phyloP scores from a whole-genome alignment of 2,329 filamentous ascomycete species.

The Bisporella sp. region DNA sequence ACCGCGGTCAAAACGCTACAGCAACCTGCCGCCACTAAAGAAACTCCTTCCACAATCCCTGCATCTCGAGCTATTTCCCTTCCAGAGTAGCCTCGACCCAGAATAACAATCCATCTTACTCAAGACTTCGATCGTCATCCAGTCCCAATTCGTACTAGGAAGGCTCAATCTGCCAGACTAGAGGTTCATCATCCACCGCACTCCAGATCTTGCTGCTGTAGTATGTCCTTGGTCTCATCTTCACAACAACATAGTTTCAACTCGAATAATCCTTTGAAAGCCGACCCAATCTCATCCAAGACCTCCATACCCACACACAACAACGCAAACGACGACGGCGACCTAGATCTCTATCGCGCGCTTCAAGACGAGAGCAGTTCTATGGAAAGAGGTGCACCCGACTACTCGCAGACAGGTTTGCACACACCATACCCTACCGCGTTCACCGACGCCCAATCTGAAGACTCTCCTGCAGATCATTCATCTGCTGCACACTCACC shows the following conservation, averaged over 20 bases:
- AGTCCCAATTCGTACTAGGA: neutral
- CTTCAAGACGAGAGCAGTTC: constrained; percentile 27
- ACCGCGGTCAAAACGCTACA: too few species aligned
- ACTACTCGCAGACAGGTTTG: constrained; percentile 87
- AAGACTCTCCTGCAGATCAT: constrained; percentile 81
- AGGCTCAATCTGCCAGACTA: neutral
- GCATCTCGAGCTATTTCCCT: neutral
- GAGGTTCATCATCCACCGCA: neutral
- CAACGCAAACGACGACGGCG: constrained; percentile 8
- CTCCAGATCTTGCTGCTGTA: constrained; percentile 10
- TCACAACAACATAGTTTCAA: constrained; percentile 12
- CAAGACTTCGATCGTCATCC: neutral
- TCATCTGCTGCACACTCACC: constrained; percentile 72
- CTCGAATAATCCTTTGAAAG: neutral
- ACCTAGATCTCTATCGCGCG: neutral
- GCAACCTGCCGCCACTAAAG: too few species aligned
- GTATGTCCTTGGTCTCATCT: constrained; percentile 29
- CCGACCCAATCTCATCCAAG: constrained; percentile 11
- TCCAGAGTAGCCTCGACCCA: neutral
- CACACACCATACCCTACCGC: constrained; percentile 62
- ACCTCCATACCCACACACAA: constrained; percentile 14
- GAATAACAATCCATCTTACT: neutral
- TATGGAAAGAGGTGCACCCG: constrained; percentile 59
- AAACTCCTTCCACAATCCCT: too few species aligned
- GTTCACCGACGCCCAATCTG: constrained; percentile 69